phyloP scores from a whole-genome alignment of 148 eudicot genomes.

The Gaultheria prostrata region DNA sequence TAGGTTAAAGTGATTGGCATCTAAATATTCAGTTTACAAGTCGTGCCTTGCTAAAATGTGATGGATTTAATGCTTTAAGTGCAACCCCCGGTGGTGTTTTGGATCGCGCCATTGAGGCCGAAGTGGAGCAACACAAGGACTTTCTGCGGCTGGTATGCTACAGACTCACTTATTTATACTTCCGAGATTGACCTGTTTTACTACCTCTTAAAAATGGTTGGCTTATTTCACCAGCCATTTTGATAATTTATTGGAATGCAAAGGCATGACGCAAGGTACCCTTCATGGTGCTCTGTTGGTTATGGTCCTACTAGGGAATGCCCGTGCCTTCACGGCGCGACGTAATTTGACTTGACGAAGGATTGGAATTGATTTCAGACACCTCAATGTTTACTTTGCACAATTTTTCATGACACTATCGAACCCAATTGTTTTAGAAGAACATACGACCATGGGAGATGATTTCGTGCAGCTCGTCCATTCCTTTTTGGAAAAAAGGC shows the following conservation, averaged over 20 bases:
- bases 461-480: too few species aligned
- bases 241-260: neutral
- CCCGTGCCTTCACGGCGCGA: too few species aligned
- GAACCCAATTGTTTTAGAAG: too few species aligned
- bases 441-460: too few species aligned
- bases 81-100: conserved; percentile 70
- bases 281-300: neutral
- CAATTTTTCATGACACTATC: too few species aligned
- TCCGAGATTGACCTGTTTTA: neutral
- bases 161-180: neutral
- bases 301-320: neutral
- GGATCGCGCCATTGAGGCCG: conserved; percentile 72
- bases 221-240: neutral
- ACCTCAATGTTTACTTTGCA: too few species aligned
- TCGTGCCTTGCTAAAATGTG: conserved; percentile 12
- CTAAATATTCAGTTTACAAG: neutral
- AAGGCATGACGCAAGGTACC: conserved; percentile 4
- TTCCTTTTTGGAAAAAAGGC: too few species aligned
- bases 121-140: conserved; percentile 57
- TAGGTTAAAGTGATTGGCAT: conserved; percentile 17
- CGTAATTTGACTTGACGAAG: too few species aligned
- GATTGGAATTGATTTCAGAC: too few species aligned
- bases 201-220: neutral
- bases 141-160: conserved; percentile 62
- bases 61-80: conserved; percentile 30